These are phyloP conservation scores for Arachnomyces sp. DNA, from an alignment of 2,329 filamentous ascomycete genomes.

Conservation along the genomic window DNA sequence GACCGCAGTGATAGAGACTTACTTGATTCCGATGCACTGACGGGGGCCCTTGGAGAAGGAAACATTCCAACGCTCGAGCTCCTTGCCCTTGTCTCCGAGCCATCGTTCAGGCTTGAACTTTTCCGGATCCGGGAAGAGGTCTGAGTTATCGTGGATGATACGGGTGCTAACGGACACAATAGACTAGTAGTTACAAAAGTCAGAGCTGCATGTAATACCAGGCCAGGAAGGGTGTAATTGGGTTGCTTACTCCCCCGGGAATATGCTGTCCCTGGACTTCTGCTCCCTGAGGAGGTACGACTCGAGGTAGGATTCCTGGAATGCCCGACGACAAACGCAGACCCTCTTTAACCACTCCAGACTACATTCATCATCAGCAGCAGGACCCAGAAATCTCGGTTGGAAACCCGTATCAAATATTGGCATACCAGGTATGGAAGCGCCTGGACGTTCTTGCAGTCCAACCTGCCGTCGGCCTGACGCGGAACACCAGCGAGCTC, in stretches of 20 bases:
- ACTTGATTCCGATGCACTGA: conserved; percentile 36
- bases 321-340: conserved; percentile 50
- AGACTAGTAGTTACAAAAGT: no score
- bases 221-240: no score
- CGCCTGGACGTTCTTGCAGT: conserved; percentile 5
- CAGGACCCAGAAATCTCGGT: no score
- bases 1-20: neutral
- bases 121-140: conserved; percentile 43
- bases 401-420: no score
- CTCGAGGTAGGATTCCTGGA: conserved; percentile 47
- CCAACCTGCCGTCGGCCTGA: neutral
- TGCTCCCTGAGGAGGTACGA: conserved; percentile 40
- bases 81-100: conserved; percentile 18
- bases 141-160: conserved; percentile 46
- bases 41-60: conserved; percentile 28
- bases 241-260: conserved; percentile 43
- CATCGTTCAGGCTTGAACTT: conserved; percentile 46
- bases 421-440: conserved; percentile 13
- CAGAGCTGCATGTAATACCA: no score
- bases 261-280: conserved; percentile 34
- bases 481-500: conserved; percentile 4
- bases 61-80: conserved; percentile 21
- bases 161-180: conserved; percentile 47
- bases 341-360: conserved; percentile 46
- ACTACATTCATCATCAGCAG: no score